These are phyloP conservation scores for Carex pumila DNA, from an alignment of 176 grass and related monocot genomes.

Conservation along the genomic window DNA sequence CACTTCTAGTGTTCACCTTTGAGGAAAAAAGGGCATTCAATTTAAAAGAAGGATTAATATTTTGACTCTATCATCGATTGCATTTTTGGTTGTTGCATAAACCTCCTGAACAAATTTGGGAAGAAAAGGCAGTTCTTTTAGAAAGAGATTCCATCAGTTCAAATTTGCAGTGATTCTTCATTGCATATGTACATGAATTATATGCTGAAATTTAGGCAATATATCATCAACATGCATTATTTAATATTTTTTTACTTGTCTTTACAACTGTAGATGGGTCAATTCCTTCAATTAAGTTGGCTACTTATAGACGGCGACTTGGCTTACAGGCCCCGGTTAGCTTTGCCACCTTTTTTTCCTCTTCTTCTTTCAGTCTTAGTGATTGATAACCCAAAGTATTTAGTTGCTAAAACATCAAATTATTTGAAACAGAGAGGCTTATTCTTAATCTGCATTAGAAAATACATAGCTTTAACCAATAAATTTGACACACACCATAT, in stretches of 20 bases:
- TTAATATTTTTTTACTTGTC: not conserved
- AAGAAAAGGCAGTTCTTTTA: not conserved
- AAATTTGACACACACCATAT: not conserved
- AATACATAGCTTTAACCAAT: not conserved
- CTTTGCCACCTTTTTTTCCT: not conserved
- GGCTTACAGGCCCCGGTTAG: slow-evolving; percentile 43
- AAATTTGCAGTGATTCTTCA: not conserved
- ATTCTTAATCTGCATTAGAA: not conserved
- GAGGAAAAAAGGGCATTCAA: not conserved
- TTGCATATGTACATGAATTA: not conserved
- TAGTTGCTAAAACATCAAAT: not conserved
- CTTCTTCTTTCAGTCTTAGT: not conserved
- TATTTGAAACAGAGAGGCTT: not conserved
- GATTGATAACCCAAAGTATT: not conserved
- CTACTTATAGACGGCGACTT: slow-evolving; percentile 71
- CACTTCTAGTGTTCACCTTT: not conserved
- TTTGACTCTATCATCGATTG: not conserved
- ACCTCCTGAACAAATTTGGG: not conserved
- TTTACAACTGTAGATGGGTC: slow-evolving; percentile 60
- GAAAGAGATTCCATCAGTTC: not conserved
- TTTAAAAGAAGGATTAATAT: not conserved
- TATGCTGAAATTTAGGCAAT: not conserved
- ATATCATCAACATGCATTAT: slow-evolving; percentile 5
- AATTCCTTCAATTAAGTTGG: slow-evolving; percentile 89
- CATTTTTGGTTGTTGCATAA: not conserved